phyloP scores from a whole-genome alignment of 805 yeast species.

The Candida palmyrensis region DNA sequence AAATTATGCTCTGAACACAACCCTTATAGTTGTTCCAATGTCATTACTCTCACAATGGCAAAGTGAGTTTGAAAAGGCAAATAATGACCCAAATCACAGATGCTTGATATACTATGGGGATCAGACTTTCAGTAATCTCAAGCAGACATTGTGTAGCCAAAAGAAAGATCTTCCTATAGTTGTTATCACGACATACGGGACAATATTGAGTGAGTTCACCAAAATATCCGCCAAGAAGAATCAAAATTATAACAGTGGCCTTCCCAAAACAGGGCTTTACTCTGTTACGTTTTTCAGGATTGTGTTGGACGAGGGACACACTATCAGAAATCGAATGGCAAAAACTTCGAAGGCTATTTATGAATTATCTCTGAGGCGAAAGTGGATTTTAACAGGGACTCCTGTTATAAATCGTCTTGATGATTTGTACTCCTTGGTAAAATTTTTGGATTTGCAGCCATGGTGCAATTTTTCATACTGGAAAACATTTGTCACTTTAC shows the following conservation, averaged over 20 bases:
- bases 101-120: constrained; percentile 76
- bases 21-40: constrained; percentile 84
- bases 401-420: constrained; percentile 87
- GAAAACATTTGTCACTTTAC: constrained; percentile 79
- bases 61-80: constrained; percentile 63
- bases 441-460: constrained; percentile 76
- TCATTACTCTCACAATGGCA: constrained; percentile 91
- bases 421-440: constrained; percentile 74
- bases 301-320: constrained; percentile 88
- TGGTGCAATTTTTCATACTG: constrained; percentile 85
- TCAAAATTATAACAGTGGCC: constrained; percentile 1
- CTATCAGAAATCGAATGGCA: constrained; percentile 72
- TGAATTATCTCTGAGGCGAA: constrained; percentile 56
- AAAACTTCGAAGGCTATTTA: constrained; percentile 76
- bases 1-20: constrained; percentile 61
- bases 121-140: constrained; percentile 47
- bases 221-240: constrained; percentile 13
- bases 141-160: constrained; percentile 33
- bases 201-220: constrained; percentile 71
- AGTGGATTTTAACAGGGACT: constrained; percentile 90
- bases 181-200: constrained; percentile 83
- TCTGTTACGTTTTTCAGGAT: constrained; percentile 71
- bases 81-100: constrained; percentile 35
- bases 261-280: constrained; percentile 51
- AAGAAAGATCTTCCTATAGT: constrained; percentile 54